A percentile compares a stretch with the other conserved stretches of the same genome.
Conservation (phyloP, 2,329 filamentous ascomycete genomes). For the Tolypocladium tundrense region DNA sequence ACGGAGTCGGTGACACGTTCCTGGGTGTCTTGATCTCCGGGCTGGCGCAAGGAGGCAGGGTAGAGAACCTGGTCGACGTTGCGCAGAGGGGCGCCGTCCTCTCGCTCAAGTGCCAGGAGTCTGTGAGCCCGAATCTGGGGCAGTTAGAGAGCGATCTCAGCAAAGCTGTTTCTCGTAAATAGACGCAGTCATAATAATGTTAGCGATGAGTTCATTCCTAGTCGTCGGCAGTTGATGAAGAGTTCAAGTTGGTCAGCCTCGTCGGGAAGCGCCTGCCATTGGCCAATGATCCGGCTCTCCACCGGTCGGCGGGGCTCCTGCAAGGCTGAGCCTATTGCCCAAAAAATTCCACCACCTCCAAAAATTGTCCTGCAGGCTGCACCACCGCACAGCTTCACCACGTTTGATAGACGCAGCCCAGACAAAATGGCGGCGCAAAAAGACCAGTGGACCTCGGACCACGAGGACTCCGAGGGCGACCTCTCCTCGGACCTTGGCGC, state of each 20-base stretch:
- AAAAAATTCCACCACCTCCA: constrained; percentile 18
- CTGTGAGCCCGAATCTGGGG: constrained; percentile 53
- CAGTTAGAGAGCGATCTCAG: constrained; percentile 31
- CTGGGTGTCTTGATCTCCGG: constrained; percentile 76
- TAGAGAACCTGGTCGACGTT: constrained; percentile 58
- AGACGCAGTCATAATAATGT: not conserved
- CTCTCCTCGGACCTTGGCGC: constrained; percentile 16
- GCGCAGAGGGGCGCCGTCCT: constrained; percentile 74
- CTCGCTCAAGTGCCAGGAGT: constrained; percentile 64
- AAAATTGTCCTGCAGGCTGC: constrained; percentile 9
- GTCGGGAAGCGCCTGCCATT: not conserved
- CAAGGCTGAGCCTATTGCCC: constrained; percentile 20
- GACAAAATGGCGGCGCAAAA: constrained; percentile 21
- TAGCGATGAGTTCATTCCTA: not conserved
- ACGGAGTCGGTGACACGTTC: constrained; percentile 91
- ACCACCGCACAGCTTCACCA: not conserved
- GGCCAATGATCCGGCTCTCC: not conserved
- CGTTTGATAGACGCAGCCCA: not conserved
- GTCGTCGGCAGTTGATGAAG: no score
- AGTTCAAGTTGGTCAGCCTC: not conserved
- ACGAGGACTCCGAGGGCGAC: constrained; percentile 18
- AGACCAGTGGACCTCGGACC: constrained; percentile 16
- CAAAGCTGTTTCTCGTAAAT: constrained; percentile 9
- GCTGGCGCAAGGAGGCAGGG: constrained; percentile 47
- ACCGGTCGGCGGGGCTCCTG: constrained; percentile 1